Evolutionary conservation across 2,329 filamentous ascomycete genomes (phyloP).

Genomic region (Westerdykella ornata): DNA sequence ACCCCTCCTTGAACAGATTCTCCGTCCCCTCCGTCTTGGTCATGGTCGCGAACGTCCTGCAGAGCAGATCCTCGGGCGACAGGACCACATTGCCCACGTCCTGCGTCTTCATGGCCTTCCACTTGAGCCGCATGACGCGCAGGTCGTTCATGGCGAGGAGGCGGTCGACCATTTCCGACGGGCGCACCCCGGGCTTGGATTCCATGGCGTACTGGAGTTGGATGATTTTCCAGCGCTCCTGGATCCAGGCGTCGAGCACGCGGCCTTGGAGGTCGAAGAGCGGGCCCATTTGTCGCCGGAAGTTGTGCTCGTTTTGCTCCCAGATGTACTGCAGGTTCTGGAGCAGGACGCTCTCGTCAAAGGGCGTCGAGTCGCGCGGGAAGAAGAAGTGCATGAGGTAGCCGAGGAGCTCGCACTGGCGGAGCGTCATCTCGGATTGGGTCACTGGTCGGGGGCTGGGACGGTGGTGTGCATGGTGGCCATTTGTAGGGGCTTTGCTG

Average conservation of each 20-base stretch:
- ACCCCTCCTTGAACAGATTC: slow-evolving; percentile 29
- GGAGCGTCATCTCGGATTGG: slow-evolving; percentile 8
- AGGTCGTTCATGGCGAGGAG: slow-evolving; percentile 32
- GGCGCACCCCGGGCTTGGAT: slow-evolving; percentile 17
- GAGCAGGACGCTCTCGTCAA: slow-evolving; percentile 22
- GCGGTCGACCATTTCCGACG: slow-evolving; percentile 25
- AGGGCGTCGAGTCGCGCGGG: slow-evolving; percentile 16
- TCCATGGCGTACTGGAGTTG: slow-evolving; percentile 21
- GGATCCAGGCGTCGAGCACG: slow-evolving; percentile 28
- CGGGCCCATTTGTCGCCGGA: slow-evolving; percentile 20
- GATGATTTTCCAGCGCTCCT: slow-evolving; percentile 26
- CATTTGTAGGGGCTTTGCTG: background rate
- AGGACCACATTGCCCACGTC: slow-evolving; percentile 13
- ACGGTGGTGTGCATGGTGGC: background rate
- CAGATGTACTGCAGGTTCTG: slow-evolving; percentile 25
- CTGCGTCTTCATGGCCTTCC: slow-evolving; percentile 32
- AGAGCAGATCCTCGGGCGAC: slow-evolving; percentile 31
- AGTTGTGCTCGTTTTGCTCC: slow-evolving; percentile 20
- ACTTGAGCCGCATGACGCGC: slow-evolving; percentile 29
- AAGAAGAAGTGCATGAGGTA: slow-evolving; percentile 27
- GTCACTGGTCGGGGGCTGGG: background rate
- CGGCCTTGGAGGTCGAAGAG: slow-evolving; percentile 24
- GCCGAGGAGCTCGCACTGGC: slow-evolving; percentile 31
- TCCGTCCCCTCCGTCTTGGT: slow-evolving; percentile 32
- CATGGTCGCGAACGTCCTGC: slow-evolving; percentile 25